These are phyloP conservation scores for Pestalotiopsis fici DNA, from an alignment of 2,329 filamentous ascomycete species.

Conservation along the genomic window DNA sequence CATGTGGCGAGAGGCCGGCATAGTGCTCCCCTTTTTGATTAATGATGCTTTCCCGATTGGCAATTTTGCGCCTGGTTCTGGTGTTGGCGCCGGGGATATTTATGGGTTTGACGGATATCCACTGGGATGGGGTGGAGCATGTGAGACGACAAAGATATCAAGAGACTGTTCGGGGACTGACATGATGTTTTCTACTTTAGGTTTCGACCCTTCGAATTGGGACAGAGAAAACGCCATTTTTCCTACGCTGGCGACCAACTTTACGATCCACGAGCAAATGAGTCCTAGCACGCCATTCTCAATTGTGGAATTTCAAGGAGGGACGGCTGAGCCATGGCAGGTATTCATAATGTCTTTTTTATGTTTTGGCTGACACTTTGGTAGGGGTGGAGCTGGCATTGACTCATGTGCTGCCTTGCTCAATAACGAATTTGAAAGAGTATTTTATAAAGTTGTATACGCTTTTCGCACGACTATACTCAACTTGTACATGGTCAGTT, in stretches of 20 bases:
- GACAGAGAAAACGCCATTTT: conserved; percentile 57
- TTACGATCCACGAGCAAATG: conserved; percentile 49
- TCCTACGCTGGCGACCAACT: conserved; percentile 28
- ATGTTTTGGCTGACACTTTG: not conserved
- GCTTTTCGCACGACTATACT: conserved; percentile 67
- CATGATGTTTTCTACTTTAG: not conserved
- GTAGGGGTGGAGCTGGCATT: conserved; percentile 66
- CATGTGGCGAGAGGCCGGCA: conserved; percentile 65
- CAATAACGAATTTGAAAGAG: conserved; percentile 72
- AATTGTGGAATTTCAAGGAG: conserved; percentile 58
- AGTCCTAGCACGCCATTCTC: conserved; percentile 64
- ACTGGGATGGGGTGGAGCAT: conserved; percentile 40
- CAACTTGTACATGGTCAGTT: conserved; percentile 49
- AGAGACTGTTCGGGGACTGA: not conserved
- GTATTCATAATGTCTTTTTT: not conserved
- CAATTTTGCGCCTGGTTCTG: conserved; percentile 63
- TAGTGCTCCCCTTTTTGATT: conserved; percentile 72
- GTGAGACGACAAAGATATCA: conserved; percentile 11
- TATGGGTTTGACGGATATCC: conserved; percentile 38
- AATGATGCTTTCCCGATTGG: conserved; percentile 67
- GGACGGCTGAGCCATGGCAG: conserved; percentile 67
- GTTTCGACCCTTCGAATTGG: conserved; percentile 50
- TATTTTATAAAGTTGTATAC: conserved; percentile 76
- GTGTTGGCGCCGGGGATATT: conserved; percentile 61
- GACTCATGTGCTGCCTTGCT: conserved; percentile 64